Base-by-base conservation (phyloP, 257 asterid genomes). In the Fraxinus pennsylvanica region DNA sequence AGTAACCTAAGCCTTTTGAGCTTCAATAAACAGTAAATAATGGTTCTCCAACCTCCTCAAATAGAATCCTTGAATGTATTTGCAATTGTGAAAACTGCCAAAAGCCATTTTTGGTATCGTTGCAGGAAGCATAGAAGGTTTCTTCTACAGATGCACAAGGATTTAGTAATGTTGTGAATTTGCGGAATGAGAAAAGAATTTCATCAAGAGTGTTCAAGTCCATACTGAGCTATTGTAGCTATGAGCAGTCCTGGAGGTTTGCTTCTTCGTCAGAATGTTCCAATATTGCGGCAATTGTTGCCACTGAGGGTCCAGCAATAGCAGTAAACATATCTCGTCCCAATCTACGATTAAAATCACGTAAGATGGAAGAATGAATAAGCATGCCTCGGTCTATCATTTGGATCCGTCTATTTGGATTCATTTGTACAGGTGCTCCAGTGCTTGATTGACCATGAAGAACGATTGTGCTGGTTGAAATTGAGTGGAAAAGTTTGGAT, bases 311-410 rank as follows among this genome's bases (percentile, higher is more conserved):
- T 29, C 98, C 98, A 0, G 99, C 93, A 36, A 90, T 90, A 19
- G 94, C 54, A 30, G 96, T 97, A 80, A 95, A 95, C 96, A 93
- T 88, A 74, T 95, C 99, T 65, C 97, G 73, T 39, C 97, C 99
- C 75, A 95, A 70, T 19, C 98, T 74, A 8, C 94, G 88, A 66
- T 93, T 96, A 70, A 91, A 90, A 74, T 88, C 89, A 63, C 92
- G 87, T 27, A 79, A 30, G 43, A 85, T 84, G 69, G 81, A 93
- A 2, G 94, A 96, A 15, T 86, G 86, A 41, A 87, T 81, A 13
- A 52, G 77, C 89, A 90, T 91, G 50, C 97, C 80, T 74, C 88
- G 84, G 72, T 92, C 93, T 12, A 95, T 76, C 81, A 95, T 73
- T 87, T 95, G 99, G 71, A 93, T 78, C 99, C 99, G 93, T 82